Percentiles rank a stretch among this genome's conserved stretches.
These are phyloP conservation scores for Xylariaceae sp. DNA, from an alignment of 2,329 filamentous ascomycete genomes.

Conservation along the genomic window DNA sequence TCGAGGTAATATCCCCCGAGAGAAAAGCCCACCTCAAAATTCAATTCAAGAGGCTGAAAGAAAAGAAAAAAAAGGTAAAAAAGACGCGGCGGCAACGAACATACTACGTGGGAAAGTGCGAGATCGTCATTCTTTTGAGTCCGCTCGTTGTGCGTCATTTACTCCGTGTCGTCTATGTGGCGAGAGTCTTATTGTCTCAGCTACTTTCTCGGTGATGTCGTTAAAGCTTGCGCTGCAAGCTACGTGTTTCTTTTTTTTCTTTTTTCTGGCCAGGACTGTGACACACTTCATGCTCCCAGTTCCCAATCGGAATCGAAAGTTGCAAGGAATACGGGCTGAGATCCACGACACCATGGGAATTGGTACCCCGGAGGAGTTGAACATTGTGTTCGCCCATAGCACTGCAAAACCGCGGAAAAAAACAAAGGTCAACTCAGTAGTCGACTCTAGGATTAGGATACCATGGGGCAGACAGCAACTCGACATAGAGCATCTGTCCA, in stretches of 20 bases:
- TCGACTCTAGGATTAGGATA: conserved; percentile 7
- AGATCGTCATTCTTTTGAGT: conserved; percentile 1
- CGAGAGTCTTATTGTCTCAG: conserved; percentile 3
- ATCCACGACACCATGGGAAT: background rate
- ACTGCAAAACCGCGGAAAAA: background rate
- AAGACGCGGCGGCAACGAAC: background rate
- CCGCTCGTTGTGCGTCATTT: conserved; percentile 2
- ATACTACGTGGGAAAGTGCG: background rate
- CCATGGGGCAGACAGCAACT: background rate
- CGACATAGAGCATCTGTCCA: background rate
- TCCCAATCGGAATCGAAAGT: background rate
- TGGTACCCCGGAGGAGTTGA: background rate
- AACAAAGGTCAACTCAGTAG: background rate
- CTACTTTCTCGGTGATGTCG: background rate
- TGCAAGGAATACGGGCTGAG: background rate
- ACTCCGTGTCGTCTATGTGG: conserved; percentile 5
- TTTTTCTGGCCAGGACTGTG: background rate
- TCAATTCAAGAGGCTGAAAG: conserved; percentile 14
- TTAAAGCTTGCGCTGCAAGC: conserved; percentile 8
- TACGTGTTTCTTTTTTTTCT: background rate
- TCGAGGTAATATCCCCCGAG: background rate
- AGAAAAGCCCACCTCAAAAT: conserved; percentile 7
- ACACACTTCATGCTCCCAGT: background rate
- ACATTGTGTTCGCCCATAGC: background rate
- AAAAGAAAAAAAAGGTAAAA: conserved; percentile 5